Evolutionary conservation across 371 early-diverging fungal species (phyloP), one percentile per base, ranked within the genome.

Genomic region (Rhizopus delemar): DNA sequence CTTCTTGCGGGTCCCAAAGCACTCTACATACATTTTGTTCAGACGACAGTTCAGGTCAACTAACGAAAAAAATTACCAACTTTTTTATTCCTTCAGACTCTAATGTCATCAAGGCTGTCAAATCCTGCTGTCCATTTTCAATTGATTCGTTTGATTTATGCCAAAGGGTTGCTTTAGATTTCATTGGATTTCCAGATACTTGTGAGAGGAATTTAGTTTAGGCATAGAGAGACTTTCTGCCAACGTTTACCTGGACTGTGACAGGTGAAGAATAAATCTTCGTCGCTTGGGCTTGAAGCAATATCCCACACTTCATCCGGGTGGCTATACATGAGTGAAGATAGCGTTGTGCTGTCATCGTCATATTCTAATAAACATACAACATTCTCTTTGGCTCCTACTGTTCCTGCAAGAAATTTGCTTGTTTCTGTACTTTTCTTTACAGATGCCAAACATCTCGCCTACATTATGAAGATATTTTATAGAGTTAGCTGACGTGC

Each of bases 371-470:
- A 63, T 16, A 91, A 52, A 56, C 66, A 65, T 32, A 88, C 82
- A 61, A 83, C 84, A 65, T 90, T 90, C 41, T 84, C 78, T 56
- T 80, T 75, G 6, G 77, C 70, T 36, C 85, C 85, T 6, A 78
- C 80, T 5, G 93, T 88, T n/a, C 91, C 93, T 3, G 89, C 85
- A 31, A 92, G 67, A 69, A 91, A 93, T 55, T 88, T 70, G 62
- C 84, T 90, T 28, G 84, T 75, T 36, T 90, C 90, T 34, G 75
- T 69, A 36, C 83, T 88, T 5, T 80, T 86, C 16, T 73, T 67
- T 16, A 89, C 82, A 3, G 87, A 71, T 2, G 85, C 83, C 11
- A 93, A 66, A 64, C 89, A 87, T 45, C 90, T 81, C 16, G 90
- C 85, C 88, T 90, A 63, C 22, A 22, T 22, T 22, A 22, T 22